phyloP scores from a whole-genome alignment of 2,329 filamentous ascomycete genomes.

The Diaporthe destruens region DNA sequence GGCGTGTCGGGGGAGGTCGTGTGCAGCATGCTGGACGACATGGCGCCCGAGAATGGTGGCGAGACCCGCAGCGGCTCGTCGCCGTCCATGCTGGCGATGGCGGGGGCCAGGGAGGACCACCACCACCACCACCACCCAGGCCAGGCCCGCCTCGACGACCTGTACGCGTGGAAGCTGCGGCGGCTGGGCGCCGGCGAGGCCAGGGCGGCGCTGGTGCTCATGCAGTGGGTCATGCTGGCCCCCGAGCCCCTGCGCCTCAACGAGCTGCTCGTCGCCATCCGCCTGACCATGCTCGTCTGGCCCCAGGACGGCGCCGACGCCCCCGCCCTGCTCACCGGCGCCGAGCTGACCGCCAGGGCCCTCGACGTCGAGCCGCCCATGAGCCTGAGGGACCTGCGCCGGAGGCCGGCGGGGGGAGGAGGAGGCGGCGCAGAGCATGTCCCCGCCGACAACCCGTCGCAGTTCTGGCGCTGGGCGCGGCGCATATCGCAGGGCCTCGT shows the following conservation, averaged over 20 bases:
- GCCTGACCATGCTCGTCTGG: constrained; percentile 45
- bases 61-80: background rate
- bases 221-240: constrained; percentile 53
- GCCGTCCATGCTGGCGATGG: background rate
- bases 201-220: constrained; percentile 48
- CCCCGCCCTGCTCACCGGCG: background rate
- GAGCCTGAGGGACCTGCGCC: constrained; percentile 47
- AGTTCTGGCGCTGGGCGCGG: constrained; percentile 35
- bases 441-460: constrained; percentile 30
- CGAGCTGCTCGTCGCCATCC: constrained; percentile 50
- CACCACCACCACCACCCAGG: background rate
- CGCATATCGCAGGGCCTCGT: constrained; percentile 37
- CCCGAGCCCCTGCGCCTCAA: constrained; percentile 51
- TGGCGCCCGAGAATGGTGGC: constrained; percentile 16
- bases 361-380: constrained; percentile 46
- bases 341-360: constrained; percentile 36
- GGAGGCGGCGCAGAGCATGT: too few relatives aligned
- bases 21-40: constrained; percentile 40
- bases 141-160: constrained; percentile 46
- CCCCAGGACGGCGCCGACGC: constrained; percentile 33
- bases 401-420: background rate
- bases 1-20: constrained; percentile 51
- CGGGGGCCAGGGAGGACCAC: background rate
- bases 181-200: constrained; percentile 49
- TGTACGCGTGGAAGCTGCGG: constrained; percentile 53